Conservation (phyloP, 208 protist genomes). For the Crithidia sp. region DNA sequence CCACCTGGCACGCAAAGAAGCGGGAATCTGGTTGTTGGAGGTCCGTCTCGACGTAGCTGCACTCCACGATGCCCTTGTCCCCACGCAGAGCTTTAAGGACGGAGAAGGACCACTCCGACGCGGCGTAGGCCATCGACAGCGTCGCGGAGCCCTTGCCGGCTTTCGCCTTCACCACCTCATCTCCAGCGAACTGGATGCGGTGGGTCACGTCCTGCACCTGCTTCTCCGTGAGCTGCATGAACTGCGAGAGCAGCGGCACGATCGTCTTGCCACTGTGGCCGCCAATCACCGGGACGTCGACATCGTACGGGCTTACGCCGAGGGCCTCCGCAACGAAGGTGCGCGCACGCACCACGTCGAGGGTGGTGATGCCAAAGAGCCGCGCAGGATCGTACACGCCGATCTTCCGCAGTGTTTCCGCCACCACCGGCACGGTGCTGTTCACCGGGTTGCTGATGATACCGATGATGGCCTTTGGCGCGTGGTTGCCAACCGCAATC, state of each 20-base stretch:
- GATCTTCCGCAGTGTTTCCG: constrained; percentile 89
- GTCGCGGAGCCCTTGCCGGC: constrained; percentile 86
- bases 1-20: constrained; percentile 86
- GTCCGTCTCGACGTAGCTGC: constrained; percentile 69
- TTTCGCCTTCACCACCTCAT: constrained; percentile 92
- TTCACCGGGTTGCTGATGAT: constrained; percentile 96
- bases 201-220: constrained; percentile 82
- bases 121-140: constrained; percentile 63
- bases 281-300: constrained; percentile 91
- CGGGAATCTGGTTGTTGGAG: constrained; percentile 44
- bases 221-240: constrained; percentile 51
- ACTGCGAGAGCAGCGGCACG: constrained; percentile 90
- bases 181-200: constrained; percentile 85
- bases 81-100: constrained; percentile 76
- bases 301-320: constrained; percentile 51
- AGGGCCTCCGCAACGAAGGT: constrained; percentile 81
- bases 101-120: constrained; percentile 64
- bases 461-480: constrained; percentile 91
- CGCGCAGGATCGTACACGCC: constrained; percentile 84
- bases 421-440: constrained; percentile 94
- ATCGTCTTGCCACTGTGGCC: constrained; percentile 95
- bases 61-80: constrained; percentile 76
- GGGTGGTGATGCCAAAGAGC: constrained; percentile 93
- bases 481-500: constrained; percentile 72
- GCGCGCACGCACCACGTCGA: constrained; percentile 85